Percentiles rank a stretch among this genome's conserved stretches.
Evolutionary conservation across 352 stramenopile species (phyloP).

Genomic region (Thalassiosira allenii): DNA sequence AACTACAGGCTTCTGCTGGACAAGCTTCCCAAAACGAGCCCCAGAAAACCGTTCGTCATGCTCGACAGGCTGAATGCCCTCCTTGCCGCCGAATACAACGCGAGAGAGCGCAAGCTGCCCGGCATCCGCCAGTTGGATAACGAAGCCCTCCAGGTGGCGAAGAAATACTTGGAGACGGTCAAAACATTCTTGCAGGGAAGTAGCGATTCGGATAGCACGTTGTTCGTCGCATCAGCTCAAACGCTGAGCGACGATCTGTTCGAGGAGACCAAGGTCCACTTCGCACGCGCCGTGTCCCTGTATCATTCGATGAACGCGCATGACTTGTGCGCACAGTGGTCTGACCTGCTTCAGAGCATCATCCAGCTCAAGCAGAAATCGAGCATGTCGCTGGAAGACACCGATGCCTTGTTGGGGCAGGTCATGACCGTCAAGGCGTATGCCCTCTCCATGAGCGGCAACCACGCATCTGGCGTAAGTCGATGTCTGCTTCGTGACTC

Average conservation of each 20-base stretch:
- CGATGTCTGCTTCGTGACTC: too few relatives aligned
- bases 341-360: slow-evolving; percentile 39
- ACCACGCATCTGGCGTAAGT: slow-evolving; percentile 23
- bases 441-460: slow-evolving; percentile 50
- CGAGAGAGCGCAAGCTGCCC: slow-evolving; percentile 6
- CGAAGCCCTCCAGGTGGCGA: slow-evolving; percentile 30
- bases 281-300: slow-evolving; percentile 39
- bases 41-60: slow-evolving; percentile 27
- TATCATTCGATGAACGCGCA: slow-evolving; percentile 38
- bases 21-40: slow-evolving; percentile 29
- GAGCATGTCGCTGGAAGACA: slow-evolving; percentile 9
- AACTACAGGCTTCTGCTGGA: slow-evolving; percentile 41
- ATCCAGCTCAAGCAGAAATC: slow-evolving; percentile 8
- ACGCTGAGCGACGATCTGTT: slow-evolving; percentile 31
- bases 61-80: slow-evolving; percentile 53
- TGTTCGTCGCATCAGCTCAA: slow-evolving; percentile 29
- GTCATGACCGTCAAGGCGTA: slow-evolving; percentile 42
- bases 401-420: slow-evolving; percentile 36
- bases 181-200: too few relatives aligned
- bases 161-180: slow-evolving; percentile 30
- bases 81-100: slow-evolving; percentile 27
- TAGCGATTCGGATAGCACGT: slow-evolving; percentile 27
- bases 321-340: slow-evolving; percentile 35
- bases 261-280: slow-evolving; percentile 26
- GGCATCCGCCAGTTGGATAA: slow-evolving; percentile 28